Evolutionary conservation across 768 basidiomycete species (phyloP).

Genomic region (Pleurotus cornucopiae): DNA sequence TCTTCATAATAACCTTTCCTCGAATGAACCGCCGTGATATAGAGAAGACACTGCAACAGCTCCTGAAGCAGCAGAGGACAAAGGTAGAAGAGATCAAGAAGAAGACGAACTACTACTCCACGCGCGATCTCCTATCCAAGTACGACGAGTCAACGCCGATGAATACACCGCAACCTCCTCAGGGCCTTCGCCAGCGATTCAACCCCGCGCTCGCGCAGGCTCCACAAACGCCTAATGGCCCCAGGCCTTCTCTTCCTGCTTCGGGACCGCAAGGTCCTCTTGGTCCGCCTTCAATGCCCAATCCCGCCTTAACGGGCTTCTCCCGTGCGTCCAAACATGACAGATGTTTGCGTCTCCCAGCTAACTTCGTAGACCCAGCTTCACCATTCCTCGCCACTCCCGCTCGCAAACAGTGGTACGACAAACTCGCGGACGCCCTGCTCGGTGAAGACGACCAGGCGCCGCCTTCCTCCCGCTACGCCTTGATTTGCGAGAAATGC

Average conservation of each 20-base stretch:
- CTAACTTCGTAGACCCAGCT: background rate
- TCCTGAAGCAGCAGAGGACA: constrained; percentile 74
- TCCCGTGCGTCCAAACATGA: background rate
- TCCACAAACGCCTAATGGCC: constrained; percentile 13
- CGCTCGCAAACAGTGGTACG: constrained; percentile 77
- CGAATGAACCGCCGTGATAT: constrained; percentile 8
- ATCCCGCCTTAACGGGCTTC: background rate
- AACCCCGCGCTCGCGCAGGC: constrained; percentile 16
- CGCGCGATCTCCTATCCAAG: constrained; percentile 82
- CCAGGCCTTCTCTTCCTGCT: no score
- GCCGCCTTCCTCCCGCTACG: constrained; percentile 57
- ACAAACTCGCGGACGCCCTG: constrained; percentile 82
- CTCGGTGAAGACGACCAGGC: constrained; percentile 72
- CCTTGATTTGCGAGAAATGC: constrained; percentile 85
- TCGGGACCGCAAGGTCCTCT: constrained; percentile 15
- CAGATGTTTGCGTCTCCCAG: no score
- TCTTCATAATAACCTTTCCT: background rate
- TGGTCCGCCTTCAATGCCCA: constrained; percentile 28
- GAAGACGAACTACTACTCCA: constrained; percentile 94
- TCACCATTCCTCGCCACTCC: constrained; percentile 20
- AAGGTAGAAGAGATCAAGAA: constrained; percentile 97
- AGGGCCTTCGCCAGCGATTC: constrained; percentile 33
- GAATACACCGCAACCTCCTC: constrained; percentile 22
- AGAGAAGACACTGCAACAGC: constrained; percentile 77
- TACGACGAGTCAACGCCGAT: constrained; percentile 65